Percentiles rank a stretch among this genome's conserved stretches.
These are phyloP conservation scores for Komagataella phaffii DNA, from an alignment of 805 yeast genomes.

Conservation along the genomic window DNA sequence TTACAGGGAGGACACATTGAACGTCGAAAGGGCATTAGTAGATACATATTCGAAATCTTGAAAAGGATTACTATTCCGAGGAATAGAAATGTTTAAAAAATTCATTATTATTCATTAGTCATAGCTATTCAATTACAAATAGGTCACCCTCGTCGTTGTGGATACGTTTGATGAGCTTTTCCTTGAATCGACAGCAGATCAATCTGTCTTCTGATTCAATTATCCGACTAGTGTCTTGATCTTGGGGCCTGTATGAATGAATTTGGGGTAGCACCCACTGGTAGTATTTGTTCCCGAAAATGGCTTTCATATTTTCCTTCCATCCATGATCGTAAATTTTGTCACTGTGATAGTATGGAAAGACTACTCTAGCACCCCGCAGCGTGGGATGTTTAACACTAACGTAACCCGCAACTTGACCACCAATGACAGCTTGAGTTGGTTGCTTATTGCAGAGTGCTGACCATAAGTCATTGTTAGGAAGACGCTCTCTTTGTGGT, in stretches of 20 bases:
- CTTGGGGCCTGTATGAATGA: not conserved
- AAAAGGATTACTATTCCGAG: conserved; percentile 1
- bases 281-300: not conserved
- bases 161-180: not conserved
- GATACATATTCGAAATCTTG: conserved; percentile 32
- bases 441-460: not conserved
- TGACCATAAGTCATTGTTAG: not conserved
- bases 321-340: not conserved
- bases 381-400: conserved; percentile 22
- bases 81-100: not conserved
- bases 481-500: conserved; percentile 5
- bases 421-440: not conserved
- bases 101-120: not conserved
- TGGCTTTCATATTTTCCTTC: not conserved
- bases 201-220: not conserved
- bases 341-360: conserved; percentile 6
- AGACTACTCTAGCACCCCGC: conserved; percentile 21
- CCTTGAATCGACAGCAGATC: not conserved
- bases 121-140: not conserved
- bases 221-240: not conserved
- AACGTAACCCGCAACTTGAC: conserved; percentile 20
- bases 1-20: conserved; percentile 72
- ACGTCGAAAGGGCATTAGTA: conserved; percentile 58
- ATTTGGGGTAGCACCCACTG: not conserved
- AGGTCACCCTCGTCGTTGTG: not conserved